phyloP scores from a whole-genome alignment of 1,284 basidiomycete species.

The Bondarzewia mesenterica region DNA sequence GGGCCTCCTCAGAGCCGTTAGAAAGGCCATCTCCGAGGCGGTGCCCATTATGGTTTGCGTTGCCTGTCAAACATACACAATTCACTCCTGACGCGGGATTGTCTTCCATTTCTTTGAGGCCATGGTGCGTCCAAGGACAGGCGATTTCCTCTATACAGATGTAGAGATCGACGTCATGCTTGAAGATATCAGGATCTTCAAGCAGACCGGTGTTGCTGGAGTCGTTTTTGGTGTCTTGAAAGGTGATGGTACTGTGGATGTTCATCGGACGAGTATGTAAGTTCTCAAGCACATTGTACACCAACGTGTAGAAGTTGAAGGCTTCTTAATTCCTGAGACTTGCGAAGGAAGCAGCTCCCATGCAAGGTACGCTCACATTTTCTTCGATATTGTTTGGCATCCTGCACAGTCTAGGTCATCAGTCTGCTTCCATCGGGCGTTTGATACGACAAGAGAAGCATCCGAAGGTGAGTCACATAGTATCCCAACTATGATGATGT shows the following conservation, averaged over 20 bases:
- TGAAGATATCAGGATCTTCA: conserved; percentile 61
- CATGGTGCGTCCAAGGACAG: conserved; percentile 72
- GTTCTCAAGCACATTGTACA: conserved; percentile 8
- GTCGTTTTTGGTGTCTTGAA: conserved; percentile 67
- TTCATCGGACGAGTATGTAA: conserved; percentile 42
- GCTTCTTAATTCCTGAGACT: conserved; percentile 31
- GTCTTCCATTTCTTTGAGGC: conserved; percentile 45
- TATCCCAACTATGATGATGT: too few relatives aligned
- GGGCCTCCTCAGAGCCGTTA: conserved; percentile 56
- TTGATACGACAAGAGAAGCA: conserved; percentile 63
- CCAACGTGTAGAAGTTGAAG: neutral
- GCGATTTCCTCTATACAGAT: conserved; percentile 67
- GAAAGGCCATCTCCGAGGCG: conserved; percentile 30
- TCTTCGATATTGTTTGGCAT: neutral
- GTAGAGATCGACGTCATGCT: conserved; percentile 64
- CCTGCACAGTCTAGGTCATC: neutral
- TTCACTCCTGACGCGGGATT: neutral
- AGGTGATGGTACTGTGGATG: conserved; percentile 52
- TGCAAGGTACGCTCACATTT: conserved; percentile 43
- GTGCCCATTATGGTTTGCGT: conserved; percentile 59
- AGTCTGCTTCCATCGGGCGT: conserved; percentile 82
- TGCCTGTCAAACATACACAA: neutral
- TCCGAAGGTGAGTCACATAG: conserved; percentile 34
- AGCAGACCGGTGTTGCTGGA: conserved; percentile 46
- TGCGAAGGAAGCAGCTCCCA: conserved; percentile 46